Evolutionary conservation across 345 rosid genomes (phyloP), one percentile per base, ranked within the genome.

Genomic region (Ceriops tagal): DNA sequence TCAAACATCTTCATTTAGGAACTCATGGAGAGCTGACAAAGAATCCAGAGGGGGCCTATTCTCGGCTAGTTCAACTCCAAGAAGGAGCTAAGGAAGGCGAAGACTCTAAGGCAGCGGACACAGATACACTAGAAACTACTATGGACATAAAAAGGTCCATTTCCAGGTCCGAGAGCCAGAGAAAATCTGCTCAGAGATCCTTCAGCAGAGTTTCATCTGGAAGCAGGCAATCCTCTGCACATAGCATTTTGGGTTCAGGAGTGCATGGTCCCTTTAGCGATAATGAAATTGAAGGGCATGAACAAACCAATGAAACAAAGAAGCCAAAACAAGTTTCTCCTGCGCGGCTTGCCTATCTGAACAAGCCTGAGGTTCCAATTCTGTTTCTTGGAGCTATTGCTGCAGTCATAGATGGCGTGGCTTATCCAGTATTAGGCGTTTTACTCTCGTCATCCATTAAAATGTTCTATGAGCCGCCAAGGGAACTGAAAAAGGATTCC

Each of bases 341-440:
- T 22, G 74, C 49, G 70, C 82, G 93, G 19, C 75, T 93, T 35
- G 97, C 88, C 53, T 65, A 56, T 46, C 82, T 93, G 57, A 93
- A 93, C 86, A 88, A 79, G 79, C 92, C 96, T 15, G 97, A 90
- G 80, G 22, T 81, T 58, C 88, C 86, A 16, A 78, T 84, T 57
- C 16, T 93, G 57, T 5, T 88, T 28, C 51, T 86, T 16, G 98
- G 92, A 53, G 72, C 84, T 37, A 13, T 86, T 9, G 97, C 86
- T 30, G 97, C 97, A 56, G 65, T 74, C 52, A 32, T 80, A 49
- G 89, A 93, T 35, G 98, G 98, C 35, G 58, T 81, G 3, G 2
- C 82, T 61, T 91, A 87, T 71, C 98, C 98, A 0, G 27, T 88
- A n/a, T 93, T 91, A 18, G 96, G 98, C 46, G 81, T 89, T 62